Base-by-base conservation (phyloP, 225 moss, liverwort and hornwort genomes). In the Bryum argenteum region DNA sequence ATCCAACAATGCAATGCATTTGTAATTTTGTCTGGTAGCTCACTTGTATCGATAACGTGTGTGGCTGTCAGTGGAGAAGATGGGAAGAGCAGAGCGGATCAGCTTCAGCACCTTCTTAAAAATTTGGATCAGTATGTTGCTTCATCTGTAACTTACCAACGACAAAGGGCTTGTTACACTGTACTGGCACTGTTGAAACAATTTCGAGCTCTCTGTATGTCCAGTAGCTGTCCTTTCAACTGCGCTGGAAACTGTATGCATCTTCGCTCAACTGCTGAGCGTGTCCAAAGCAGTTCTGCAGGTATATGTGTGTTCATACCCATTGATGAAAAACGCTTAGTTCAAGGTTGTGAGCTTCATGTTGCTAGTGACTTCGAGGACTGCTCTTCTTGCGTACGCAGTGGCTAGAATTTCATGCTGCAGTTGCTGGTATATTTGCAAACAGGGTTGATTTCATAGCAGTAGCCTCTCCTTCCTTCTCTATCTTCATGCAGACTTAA, bases 51-150 rank as follows among this genome's bases (percentile, higher is more conserved):
- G 44, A 51, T 33, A 52, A 14, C 73, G 41, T 85, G 78, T 33
- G 55, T 37, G 15, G 18, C 60, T 78, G 85, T 67, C 88, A 98
- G 97, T 81, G 97, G 92, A 76, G 97, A 92, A 78, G 97, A 98
- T 81, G 97, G 97, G 28, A 98, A 98, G 78, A 98, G 97, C 84
- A 92, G 94, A 82, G 97, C 97, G 70, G 97, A 98, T 71, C 97
- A 98, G 76, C 89, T 98, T 82, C 94, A 98, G 77, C 92, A 94
- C 84, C 80, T 98, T 57, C 89, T 98, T 22, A 92, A 84, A 78
- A 98, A 92, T 82, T 88, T 98, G 74, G 97, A 98, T 80, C 88
- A 71, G 64, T 98, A 90, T 73, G 85, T 94, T 72, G 86, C 94
- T 77, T 92, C 94, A 63, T 71, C 91, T 74, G 70, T 86, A 61